Evolutionary conservation across 305 asterid genomes (phyloP).

Genomic region (Solanum hybrid): DNA sequence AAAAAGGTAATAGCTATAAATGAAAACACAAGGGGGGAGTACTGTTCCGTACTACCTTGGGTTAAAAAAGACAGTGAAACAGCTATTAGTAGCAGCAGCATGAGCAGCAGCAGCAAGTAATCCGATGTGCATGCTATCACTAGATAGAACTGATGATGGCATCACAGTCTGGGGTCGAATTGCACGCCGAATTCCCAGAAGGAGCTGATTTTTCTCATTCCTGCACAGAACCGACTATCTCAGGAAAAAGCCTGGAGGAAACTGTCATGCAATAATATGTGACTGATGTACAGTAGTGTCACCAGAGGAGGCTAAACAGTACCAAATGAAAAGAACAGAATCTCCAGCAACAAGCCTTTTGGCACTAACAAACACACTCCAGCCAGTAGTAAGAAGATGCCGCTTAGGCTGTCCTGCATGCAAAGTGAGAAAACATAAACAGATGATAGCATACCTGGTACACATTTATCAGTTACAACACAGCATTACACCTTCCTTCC

Average conservation of each 20-base stretch:
- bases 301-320: conserved; percentile 8
- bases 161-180: conserved; percentile 79
- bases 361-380: conserved; percentile 98
- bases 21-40: background rate
- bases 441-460: background rate
- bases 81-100: conserved; percentile 95
- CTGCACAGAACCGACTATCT: conserved; percentile 23
- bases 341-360: conserved; percentile 94
- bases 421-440: background rate
- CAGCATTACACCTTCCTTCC: background rate
- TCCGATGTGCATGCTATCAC: conserved; percentile 98
- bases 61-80: conserved; percentile 85
- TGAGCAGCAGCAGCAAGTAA: conserved; percentile 99
- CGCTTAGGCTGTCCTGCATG: conserved; percentile 93
- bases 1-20: background rate
- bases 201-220: conserved; percentile 93
- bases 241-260: background rate
- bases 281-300: background rate
- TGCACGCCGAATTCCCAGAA: conserved; percentile 88
- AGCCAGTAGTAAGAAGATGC: conserved; percentile 93
- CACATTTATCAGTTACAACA: background rate
- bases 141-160: conserved; percentile 96
- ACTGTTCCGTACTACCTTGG: conserved; percentile 46
- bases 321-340: conserved; percentile 92
- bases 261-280: background rate